Percentiles rank a stretch among this genome's conserved stretches.
Conservation (phyloP, 495 filamentous ascomycete genomes). For the Oidiodendron maius region DNA sequence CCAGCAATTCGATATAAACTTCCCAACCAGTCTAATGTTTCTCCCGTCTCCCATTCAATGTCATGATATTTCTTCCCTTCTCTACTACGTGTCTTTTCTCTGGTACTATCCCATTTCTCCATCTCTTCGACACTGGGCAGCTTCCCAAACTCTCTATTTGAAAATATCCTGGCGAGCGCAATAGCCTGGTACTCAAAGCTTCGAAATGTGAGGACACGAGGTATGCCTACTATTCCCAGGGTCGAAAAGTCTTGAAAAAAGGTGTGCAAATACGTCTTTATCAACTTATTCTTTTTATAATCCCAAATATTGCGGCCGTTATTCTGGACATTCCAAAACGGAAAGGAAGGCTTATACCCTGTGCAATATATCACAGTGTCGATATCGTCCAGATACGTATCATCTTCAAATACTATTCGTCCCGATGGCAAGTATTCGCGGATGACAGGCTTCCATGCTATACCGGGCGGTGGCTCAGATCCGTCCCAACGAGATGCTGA, state of each 20-base stretch:
- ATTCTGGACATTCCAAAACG: constrained; percentile 38
- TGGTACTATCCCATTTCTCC: constrained; percentile 32
- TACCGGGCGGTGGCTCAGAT: constrained; percentile 28
- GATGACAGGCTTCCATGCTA: constrained; percentile 41
- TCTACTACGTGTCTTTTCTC: constrained; percentile 18
- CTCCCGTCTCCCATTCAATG: constrained; percentile 37
- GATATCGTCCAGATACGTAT: constrained; percentile 30
- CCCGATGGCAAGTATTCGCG: constrained; percentile 27
- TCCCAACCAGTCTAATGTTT: constrained; percentile 36
- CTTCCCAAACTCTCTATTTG: constrained; percentile 24
- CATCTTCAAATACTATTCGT: constrained; percentile 38
- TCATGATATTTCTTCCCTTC: constrained; percentile 40
- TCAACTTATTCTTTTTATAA: constrained; percentile 28
- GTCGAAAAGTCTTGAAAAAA: constrained; percentile 36
- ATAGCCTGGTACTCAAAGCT: constrained; percentile 48
- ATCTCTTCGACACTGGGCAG: constrained; percentile 31
- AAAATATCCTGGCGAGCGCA: constrained; percentile 38
- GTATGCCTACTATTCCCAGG: constrained; percentile 36
- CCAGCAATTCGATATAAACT: constrained; percentile 37
- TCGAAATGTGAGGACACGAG: constrained; percentile 39
- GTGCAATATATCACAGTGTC: constrained; percentile 45
- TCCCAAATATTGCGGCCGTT: constrained; percentile 37
- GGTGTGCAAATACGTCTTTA: constrained; percentile 35
- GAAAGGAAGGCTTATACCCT: constrained; percentile 40
- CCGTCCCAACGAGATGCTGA: constrained; percentile 41